A percentile compares a stretch with the other conserved stretches of the same genome.
phyloP scores from a whole-genome alignment of 768 basidiomycete genomes.

The Podaxis sp. region DNA sequence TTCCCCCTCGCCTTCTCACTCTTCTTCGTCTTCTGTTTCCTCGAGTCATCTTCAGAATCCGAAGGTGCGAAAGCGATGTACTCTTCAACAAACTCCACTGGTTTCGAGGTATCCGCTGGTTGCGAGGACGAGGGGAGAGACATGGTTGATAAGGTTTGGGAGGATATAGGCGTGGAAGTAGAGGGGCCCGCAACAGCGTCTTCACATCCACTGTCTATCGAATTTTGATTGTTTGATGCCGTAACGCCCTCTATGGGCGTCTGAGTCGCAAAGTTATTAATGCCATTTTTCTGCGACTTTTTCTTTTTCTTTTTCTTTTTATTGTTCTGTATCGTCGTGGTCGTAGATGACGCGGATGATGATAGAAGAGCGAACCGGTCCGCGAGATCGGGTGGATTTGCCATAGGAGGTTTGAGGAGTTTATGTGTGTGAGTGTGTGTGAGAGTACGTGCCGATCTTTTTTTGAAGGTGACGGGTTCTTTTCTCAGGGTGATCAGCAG shows the following conservation, averaged over 20 bases:
- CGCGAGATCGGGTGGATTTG: neutral
- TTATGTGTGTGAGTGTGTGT: neutral
- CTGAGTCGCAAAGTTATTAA: neutral
- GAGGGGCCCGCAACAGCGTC: too few relatives aligned
- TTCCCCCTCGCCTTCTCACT: conserved; percentile 14
- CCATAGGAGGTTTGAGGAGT: neutral
- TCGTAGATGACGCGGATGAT: neutral
- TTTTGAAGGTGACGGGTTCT: neutral
- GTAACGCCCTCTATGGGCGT: neutral
- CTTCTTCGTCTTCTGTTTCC: neutral
- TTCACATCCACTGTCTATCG: neutral
- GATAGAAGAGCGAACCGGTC: neutral
- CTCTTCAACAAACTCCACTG: neutral
- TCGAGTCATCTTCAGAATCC: conserved; percentile 7
- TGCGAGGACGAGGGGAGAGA: neutral
- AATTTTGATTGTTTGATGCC: neutral
- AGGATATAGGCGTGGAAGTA: neutral
- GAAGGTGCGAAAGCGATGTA: conserved; percentile 7
- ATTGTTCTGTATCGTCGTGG: neutral
- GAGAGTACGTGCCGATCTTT: neutral
- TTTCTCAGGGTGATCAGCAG: too few relatives aligned
- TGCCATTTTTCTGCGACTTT: neutral
- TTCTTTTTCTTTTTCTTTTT: conserved; percentile 8
- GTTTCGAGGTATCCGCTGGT: neutral
- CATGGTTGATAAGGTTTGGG: neutral